phyloP scores from a whole-genome alignment of 2,329 filamentous ascomycete species.

The Chaetothyriales sp. region DNA sequence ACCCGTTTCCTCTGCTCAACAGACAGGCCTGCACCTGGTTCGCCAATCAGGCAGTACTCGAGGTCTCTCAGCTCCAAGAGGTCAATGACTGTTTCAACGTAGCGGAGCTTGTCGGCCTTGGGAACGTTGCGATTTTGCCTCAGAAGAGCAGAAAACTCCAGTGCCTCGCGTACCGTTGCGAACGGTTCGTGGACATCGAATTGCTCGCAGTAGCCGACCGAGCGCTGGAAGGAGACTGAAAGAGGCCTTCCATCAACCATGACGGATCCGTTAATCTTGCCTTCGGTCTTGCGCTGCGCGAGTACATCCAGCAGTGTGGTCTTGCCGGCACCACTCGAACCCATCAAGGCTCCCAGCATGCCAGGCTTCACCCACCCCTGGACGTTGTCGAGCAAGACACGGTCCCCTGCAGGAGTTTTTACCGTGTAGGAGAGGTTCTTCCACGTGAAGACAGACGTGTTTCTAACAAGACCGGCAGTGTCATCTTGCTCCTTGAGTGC shows the following conservation, averaged over 20 bases:
- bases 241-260: slow-evolving; percentile 32
- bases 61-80: slow-evolving; percentile 54
- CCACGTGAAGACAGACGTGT: slow-evolving; percentile 38
- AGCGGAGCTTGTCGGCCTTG: slow-evolving; percentile 48
- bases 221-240: slow-evolving; percentile 36
- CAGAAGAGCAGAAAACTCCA: slow-evolving; percentile 50
- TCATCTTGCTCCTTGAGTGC: slow-evolving; percentile 19
- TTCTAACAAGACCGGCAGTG: slow-evolving; percentile 27
- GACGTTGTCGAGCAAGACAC: slow-evolving; percentile 51
- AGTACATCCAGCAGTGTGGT: slow-evolving; percentile 34
- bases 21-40: slow-evolving; percentile 43
- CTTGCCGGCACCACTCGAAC: slow-evolving; percentile 34
- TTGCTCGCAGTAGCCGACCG: slow-evolving; percentile 44
- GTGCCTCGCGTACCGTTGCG: slow-evolving; percentile 49
- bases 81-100: slow-evolving; percentile 54
- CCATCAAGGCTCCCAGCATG: slow-evolving; percentile 65
- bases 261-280: slow-evolving; percentile 29
- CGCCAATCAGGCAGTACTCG: slow-evolving; percentile 49
- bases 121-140: slow-evolving; percentile 45
- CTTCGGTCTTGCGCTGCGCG: slow-evolving; percentile 28
- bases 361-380: slow-evolving; percentile 63
- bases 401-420: slow-evolving; percentile 50
- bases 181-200: slow-evolving; percentile 54
- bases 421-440: slow-evolving; percentile 54
- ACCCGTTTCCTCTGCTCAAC: slow-evolving; percentile 52